These are phyloP conservation scores for Globisporangium cystogenes DNA, from an alignment of 352 stramenopile genomes.

Conservation along the genomic window DNA sequence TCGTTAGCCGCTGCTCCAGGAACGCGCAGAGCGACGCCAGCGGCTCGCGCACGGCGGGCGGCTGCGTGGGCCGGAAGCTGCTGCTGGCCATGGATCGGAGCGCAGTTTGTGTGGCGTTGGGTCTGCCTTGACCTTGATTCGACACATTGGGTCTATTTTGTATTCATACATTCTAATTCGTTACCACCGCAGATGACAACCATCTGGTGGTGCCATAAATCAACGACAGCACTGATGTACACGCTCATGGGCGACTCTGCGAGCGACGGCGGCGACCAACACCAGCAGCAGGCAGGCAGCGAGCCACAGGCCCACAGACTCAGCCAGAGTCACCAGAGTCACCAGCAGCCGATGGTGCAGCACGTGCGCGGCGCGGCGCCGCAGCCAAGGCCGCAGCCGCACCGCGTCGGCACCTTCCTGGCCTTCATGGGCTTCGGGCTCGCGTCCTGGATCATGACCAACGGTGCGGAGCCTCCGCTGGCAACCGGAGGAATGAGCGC, in stretches of 20 bases:
- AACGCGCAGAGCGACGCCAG: constrained; percentile 23
- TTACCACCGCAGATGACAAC: too few species aligned
- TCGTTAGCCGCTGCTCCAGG: constrained; percentile 24
- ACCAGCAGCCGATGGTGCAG: not conserved
- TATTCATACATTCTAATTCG: too few species aligned
- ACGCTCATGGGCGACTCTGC: not conserved
- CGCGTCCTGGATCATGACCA: constrained; percentile 65
- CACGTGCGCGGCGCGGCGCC: not conserved
- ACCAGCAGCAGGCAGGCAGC: not conserved
- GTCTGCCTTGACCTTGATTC: too few species aligned
- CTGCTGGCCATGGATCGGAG: not conserved
- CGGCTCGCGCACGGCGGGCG: not conserved
- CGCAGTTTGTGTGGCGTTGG: too few species aligned
- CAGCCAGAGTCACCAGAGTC: not conserved
- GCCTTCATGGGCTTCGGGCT: constrained; percentile 56
- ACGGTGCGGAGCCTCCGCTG: constrained; percentile 22
- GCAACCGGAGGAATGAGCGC: not conserved
- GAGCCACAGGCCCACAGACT: too few species aligned
- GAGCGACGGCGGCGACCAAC: too few species aligned
- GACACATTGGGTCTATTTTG: too few species aligned
- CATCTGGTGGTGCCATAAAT: too few species aligned
- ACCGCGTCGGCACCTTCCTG: constrained; percentile 25
- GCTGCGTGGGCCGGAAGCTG: not conserved
- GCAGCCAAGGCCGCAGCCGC: constrained; percentile 2
- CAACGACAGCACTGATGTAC: too few species aligned